phyloP scores from a whole-genome alignment of 371 early-diverging fungal species.

The Fennellomyces sp. region DNA sequence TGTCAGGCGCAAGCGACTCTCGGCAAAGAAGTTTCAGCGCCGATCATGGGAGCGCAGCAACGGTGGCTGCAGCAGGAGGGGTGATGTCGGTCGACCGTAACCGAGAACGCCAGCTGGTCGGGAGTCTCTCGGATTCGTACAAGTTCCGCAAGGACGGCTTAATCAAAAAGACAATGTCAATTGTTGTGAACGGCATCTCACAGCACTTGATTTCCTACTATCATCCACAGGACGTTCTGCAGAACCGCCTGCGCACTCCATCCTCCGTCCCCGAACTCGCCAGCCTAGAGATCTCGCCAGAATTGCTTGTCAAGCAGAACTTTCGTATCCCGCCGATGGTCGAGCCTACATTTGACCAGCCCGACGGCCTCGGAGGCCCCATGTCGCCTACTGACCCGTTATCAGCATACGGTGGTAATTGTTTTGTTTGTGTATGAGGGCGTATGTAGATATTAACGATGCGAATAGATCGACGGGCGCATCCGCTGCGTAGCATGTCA shows the following conservation, averaged over 20 bases:
- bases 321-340: conserved; percentile 56
- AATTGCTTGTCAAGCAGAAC: conserved; percentile 52
- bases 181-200: conserved; percentile 73
- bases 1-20: conserved; percentile 11
- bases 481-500: conserved; percentile 44
- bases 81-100: conserved; percentile 32
- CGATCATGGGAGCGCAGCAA: conserved; percentile 16
- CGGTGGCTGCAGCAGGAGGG: conserved; percentile 14
- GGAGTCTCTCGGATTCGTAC: conserved; percentile 65
- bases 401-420: conserved; percentile 9
- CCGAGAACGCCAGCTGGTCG: conserved; percentile 61
- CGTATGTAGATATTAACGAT: too few relatives aligned
- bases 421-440: conserved; percentile 5
- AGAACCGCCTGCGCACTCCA: conserved; percentile 61
- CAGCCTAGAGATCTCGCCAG: conserved; percentile 56
- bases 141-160: conserved; percentile 79
- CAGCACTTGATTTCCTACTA: conserved; percentile 90
- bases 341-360: conserved; percentile 37
- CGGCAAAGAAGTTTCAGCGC: conserved; percentile 30
- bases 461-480: conserved; percentile 32
- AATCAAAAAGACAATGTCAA: conserved; percentile 86
- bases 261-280: conserved; percentile 56
- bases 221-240: conserved; percentile 70
- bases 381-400: conserved; percentile 25
- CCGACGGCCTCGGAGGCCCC: conserved; percentile 6